Evolutionary conservation across 1,139 yeast species (phyloP).

Genomic region (Arxiozyma slooffiae): DNA sequence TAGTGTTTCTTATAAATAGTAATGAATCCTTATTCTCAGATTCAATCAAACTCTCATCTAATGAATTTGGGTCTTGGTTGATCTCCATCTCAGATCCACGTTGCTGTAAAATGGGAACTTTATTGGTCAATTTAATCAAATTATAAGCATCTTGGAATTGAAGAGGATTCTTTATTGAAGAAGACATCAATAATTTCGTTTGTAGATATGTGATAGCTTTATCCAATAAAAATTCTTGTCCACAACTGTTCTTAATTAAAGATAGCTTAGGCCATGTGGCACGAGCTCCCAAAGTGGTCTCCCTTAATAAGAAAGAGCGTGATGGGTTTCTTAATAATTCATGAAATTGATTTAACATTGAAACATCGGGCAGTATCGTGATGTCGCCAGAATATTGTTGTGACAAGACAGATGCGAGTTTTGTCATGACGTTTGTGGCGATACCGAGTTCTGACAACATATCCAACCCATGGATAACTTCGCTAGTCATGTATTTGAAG

Average conservation of each 20-base stretch:
- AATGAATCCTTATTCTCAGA: slow-evolving; percentile 14
- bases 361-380: slow-evolving; percentile 74
- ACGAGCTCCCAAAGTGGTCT: slow-evolving; percentile 72
- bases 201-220: slow-evolving; percentile 59
- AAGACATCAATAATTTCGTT: slow-evolving; percentile 47
- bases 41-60: slow-evolving; percentile 18
- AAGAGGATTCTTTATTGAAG: slow-evolving; percentile 25
- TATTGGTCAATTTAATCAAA: slow-evolving; percentile 9
- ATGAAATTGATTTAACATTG: slow-evolving; percentile 44
- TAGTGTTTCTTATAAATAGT: slow-evolving; percentile 7
- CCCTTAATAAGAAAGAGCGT: slow-evolving; percentile 58
- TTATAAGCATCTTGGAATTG: slow-evolving; percentile 17
- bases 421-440: slow-evolving; percentile 60
- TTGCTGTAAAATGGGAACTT: not conserved
- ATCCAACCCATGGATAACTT: slow-evolving; percentile 67
- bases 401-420: slow-evolving; percentile 61
- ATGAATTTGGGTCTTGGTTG: slow-evolving; percentile 4
- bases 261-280: slow-evolving; percentile 92
- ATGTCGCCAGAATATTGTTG: slow-evolving; percentile 91
- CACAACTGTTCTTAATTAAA: slow-evolving; percentile 76
- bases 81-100: not conserved
- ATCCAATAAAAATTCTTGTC: slow-evolving; percentile 80
- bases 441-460: slow-evolving; percentile 68
- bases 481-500: slow-evolving; percentile 56
- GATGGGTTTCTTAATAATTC: slow-evolving; percentile 73